Conservation (phyloP, 2,329 filamentous ascomycete species). For the Fusarium bulbicola region DNA sequence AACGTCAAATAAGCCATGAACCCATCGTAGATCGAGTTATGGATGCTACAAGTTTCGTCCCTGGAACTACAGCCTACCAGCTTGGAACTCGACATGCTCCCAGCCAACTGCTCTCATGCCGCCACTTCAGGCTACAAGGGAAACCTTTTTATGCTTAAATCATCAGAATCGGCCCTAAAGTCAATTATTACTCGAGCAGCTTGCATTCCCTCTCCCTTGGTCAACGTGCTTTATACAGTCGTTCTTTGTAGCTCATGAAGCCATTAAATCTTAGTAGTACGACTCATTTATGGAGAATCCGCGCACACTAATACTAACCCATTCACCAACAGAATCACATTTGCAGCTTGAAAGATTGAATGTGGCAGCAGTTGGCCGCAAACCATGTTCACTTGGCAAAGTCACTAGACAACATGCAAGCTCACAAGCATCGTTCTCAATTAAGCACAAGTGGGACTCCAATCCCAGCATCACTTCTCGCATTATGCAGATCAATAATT, state of each 20-base stretch:
- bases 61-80: neutral
- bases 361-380: too few relatives aligned
- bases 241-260: too few relatives aligned
- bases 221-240: neutral
- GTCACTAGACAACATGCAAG: too few relatives aligned
- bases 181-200: neutral
- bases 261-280: too few relatives aligned
- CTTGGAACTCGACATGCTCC: accelerated
- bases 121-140: accelerated
- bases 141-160: neutral
- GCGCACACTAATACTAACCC: accelerated
- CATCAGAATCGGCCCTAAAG: accelerated
- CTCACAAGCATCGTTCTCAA: neutral
- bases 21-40: neutral
- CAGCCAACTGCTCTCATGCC: accelerated
- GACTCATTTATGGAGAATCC: neutral
- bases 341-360: too few relatives aligned
- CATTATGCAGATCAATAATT: neutral
- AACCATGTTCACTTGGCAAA: neutral
- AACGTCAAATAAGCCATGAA: too few relatives aligned
- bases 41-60: neutral
- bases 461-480: accelerated
- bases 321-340: too few relatives aligned
- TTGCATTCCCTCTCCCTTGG: neutral
- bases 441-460: neutral